phyloP scores from a whole-genome alignment of 495 filamentous ascomycete species.

The Aspergillus sclerotioniger region DNA sequence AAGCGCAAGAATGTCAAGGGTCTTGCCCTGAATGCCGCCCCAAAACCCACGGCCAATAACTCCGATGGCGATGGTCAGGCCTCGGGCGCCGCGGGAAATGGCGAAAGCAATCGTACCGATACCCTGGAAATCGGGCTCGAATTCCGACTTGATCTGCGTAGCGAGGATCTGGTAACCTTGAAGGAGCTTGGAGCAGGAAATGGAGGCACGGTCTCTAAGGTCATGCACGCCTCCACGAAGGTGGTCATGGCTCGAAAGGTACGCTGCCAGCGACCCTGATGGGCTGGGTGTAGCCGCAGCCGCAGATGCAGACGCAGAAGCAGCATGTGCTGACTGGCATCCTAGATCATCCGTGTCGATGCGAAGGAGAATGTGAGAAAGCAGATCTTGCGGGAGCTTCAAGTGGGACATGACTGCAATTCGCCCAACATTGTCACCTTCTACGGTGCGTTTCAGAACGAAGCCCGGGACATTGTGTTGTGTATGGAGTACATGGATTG shows the following conservation, averaged over 20 bases:
- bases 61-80: slow-evolving; percentile 59
- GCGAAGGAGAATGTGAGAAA: slow-evolving; percentile 95
- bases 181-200: slow-evolving; percentile 96
- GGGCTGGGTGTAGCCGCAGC: neutral
- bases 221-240: slow-evolving; percentile 90
- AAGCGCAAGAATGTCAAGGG: slow-evolving; percentile 98
- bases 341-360: slow-evolving; percentile 93
- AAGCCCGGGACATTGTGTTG: slow-evolving; percentile 94
- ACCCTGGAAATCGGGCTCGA: slow-evolving; percentile 96
- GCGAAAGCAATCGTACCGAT: slow-evolving; percentile 60
- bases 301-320: no score
- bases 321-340: slow-evolving; percentile 13
- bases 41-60: slow-evolving; percentile 54
- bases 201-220: slow-evolving; percentile 97
- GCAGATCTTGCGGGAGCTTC: slow-evolving; percentile 91
- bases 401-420: slow-evolving; percentile 98
- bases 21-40: slow-evolving; percentile 73
- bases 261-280: slow-evolving; percentile 1
- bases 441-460: slow-evolving; percentile 95
- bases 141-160: slow-evolving; percentile 87
- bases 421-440: slow-evolving; percentile 95
- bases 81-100: slow-evolving; percentile 58
- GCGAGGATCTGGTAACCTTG: slow-evolving; percentile 87
- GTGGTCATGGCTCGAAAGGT: slow-evolving; percentile 98
- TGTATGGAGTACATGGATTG: slow-evolving; percentile 99